A percentile compares a stretch with the other conserved stretches of the same genome.
Evolutionary conservation across 2,329 filamentous ascomycete species (phyloP).

Genomic region (Microascus cirrosus): DNA sequence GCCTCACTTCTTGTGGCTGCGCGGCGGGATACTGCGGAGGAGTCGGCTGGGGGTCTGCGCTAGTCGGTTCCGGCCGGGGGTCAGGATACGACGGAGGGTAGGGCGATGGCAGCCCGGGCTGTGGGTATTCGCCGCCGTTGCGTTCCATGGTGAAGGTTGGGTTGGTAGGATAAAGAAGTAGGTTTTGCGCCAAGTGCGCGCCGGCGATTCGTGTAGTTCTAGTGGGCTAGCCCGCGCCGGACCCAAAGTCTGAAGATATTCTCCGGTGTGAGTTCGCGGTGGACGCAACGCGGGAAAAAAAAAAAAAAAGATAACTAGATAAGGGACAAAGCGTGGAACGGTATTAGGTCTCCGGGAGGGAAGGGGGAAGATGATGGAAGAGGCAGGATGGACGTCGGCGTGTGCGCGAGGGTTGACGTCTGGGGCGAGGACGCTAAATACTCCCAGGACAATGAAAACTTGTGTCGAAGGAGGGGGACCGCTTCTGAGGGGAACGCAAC

Average conservation of each 20-base stretch:
- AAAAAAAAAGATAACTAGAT: background rate
- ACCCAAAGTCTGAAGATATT: background rate
- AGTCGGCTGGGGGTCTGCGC: constrained; percentile 88
- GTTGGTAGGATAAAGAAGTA: background rate
- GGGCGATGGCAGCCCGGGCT: constrained; percentile 77
- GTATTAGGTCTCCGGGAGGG: background rate
- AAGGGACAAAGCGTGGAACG: background rate
- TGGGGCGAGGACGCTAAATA: background rate
- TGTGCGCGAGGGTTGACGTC: background rate
- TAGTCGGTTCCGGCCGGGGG: constrained; percentile 73
- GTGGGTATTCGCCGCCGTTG: constrained; percentile 64
- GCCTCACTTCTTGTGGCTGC: constrained; percentile 65
- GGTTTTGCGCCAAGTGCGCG: background rate
- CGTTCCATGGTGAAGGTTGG: constrained; percentile 38
- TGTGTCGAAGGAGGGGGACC: background rate
- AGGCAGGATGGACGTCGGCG: constrained; percentile 1
- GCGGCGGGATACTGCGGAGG: constrained; percentile 62
- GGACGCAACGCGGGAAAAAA: background rate
- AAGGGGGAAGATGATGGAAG: constrained; percentile 7
- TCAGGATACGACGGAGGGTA: constrained; percentile 55
- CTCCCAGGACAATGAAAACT: background rate
- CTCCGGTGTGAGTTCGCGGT: background rate
- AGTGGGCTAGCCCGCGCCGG: background rate
- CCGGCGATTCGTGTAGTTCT: background rate
- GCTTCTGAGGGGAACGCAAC: background rate